A percentile compares a stretch with the other conserved stretches of the same genome.
Conservation (phyloP, 169 alveolate species). For the Cryptosporidium xiaoi region DNA sequence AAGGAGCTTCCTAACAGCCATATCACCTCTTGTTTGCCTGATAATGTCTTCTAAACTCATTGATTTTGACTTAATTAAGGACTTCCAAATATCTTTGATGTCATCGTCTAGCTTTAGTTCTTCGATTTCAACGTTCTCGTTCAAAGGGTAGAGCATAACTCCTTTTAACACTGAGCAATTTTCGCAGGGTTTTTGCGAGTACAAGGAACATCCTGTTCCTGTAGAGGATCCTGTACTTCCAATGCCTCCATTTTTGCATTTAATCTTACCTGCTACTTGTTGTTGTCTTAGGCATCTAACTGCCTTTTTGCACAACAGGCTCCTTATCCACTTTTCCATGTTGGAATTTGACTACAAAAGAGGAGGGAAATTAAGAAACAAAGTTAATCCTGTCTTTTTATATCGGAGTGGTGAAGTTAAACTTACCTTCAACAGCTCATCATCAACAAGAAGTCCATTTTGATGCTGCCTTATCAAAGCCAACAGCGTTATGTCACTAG, state of each 20-base stretch:
- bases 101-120: conserved; percentile 55
- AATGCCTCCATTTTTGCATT: conserved; percentile 62
- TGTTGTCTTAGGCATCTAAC: conserved; percentile 73
- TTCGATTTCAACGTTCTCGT: conserved; percentile 57
- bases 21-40: conserved; percentile 41
- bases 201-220: conserved; percentile 63
- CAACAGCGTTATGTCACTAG: conserved; percentile 43
- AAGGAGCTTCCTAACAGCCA: conserved; percentile 52
- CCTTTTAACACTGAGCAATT: conserved; percentile 45
- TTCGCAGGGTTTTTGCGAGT: conserved; percentile 71
- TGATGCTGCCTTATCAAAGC: conserved; percentile 54
- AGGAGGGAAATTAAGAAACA: not conserved
- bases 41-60: conserved; percentile 63
- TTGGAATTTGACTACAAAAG: conserved; percentile 17
- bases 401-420: too few relatives aligned
- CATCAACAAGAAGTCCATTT: conserved; percentile 60
- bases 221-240: conserved; percentile 62
- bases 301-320: conserved; percentile 38
- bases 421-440: conserved; percentile 68
- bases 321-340: conserved; percentile 67
- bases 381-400: too few relatives aligned
- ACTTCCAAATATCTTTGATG: conserved; percentile 47
- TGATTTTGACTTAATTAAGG: conserved; percentile 13
- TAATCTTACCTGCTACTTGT: conserved; percentile 69
- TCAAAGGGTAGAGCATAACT: conserved; percentile 42